Base-by-base conservation (phyloP, 306 rosid species). In the Vigna trinervia region DNA sequence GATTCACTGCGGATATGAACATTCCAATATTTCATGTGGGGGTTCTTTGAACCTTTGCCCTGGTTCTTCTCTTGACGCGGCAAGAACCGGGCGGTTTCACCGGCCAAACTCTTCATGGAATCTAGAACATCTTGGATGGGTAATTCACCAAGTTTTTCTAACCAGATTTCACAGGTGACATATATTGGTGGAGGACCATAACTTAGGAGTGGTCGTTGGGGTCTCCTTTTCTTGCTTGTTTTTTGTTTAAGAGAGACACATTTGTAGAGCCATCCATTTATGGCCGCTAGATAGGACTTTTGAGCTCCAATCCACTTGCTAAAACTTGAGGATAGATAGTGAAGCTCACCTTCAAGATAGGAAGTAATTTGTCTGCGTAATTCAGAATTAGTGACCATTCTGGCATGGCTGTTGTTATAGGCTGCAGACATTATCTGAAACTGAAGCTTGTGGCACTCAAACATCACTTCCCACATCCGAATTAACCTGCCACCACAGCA, bases 381-480 rank as follows among this genome's bases (percentile, higher is more conserved):
- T 76, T 94, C 96, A 8, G 95, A 86, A 12, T 89, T 85, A 67
- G 84, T 57, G 7, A 83, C 60, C 22, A 83, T 82, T 77, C 84
- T 86, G 56, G 83, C 64, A 75, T 86, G 88, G 67, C 85, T 78
- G 57, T 59, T 86, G 80, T 39, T 84, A 76, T 76, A 64, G 5
- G 89, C 92, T 47, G 80, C 76, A 6, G 90, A 76, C 66, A 94
- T 81, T 3, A 91, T 87, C 83, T 81, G 87, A 63, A 82, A 80
- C 83, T 94, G 98, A 71, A 73, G 93, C 82, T 84, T 90, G 90
- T 92, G 97, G 84, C 95, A 92, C 64, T 89, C 93, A 43, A 50
- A 84, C 98, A 94, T 90, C 85, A 79, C 93, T 68, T 88, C 93
- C 98, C 97, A 94, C 98, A 92, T 94, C 80, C 95, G 92, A 70